A percentile compares a stretch with the other conserved stretches of the same genome.
Conservation (phyloP, 2,329 filamentous ascomycete genomes). For the Aspergillus aculeatus region DNA sequence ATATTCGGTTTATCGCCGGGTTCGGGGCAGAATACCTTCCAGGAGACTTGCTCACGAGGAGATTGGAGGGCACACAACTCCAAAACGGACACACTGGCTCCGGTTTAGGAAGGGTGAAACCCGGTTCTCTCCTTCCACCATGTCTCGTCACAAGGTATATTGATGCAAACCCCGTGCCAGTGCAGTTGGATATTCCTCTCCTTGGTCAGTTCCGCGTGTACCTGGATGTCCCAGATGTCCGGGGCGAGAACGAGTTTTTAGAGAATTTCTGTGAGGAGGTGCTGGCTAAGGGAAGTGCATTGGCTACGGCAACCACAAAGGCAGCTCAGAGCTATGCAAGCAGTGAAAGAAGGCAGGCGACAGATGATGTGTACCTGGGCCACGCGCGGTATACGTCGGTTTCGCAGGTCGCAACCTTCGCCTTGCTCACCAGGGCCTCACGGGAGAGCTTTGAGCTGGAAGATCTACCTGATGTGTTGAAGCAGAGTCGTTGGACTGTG, state of each 20-base stretch:
- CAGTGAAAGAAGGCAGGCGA: constrained; percentile 46
- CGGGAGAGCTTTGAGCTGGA: constrained; percentile 65
- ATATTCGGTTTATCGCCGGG: constrained; percentile 71
- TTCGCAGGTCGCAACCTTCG: constrained; percentile 69
- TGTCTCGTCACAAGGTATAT: constrained; percentile 71
- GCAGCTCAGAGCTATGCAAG: constrained; percentile 8
- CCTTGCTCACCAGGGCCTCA: constrained; percentile 64
- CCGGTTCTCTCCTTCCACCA: constrained; percentile 57
- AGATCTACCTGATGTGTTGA: constrained; percentile 61
- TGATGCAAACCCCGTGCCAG: constrained; percentile 73
- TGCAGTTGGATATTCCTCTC: constrained; percentile 75
- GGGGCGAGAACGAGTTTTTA: constrained; percentile 57
- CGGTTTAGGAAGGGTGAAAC: constrained; percentile 29
- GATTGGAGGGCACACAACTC: constrained; percentile 39
- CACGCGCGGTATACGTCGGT: constrained; percentile 68
- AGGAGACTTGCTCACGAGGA: constrained; percentile 57
- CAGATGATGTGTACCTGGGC: constrained; percentile 65
- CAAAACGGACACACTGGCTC: constrained; percentile 7
- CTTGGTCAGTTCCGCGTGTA: constrained; percentile 76
- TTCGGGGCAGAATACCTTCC: constrained; percentile 67
- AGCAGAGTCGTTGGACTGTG: constrained; percentile 68
- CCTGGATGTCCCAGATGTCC: constrained; percentile 65
- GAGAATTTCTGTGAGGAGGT: constrained; percentile 58
- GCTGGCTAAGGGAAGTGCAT: constrained; percentile 50
- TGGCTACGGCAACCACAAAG: constrained; percentile 62